These are phyloP conservation scores for Harringtonia aguacate DNA, from an alignment of 2,329 filamentous ascomycete species.

Conservation along the genomic window DNA sequence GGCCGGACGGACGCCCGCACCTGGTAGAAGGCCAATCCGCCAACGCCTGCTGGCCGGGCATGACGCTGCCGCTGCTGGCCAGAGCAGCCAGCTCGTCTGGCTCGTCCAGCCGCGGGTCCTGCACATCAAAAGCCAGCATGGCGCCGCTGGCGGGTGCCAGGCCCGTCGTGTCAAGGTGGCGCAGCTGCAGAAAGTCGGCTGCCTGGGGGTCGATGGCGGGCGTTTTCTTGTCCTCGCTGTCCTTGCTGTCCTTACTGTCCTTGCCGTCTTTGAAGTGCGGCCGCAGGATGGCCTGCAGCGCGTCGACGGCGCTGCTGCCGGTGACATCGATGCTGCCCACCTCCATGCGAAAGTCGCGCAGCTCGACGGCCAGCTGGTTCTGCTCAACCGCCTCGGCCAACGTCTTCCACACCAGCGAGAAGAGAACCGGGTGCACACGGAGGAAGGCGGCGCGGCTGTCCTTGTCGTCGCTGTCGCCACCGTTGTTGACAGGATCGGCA, in stretches of 20 bases:
- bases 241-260: slow-evolving; percentile 21
- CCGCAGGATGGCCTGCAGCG: slow-evolving; percentile 58
- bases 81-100: slow-evolving; percentile 49
- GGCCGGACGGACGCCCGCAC: slow-evolving; percentile 38
- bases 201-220: slow-evolving; percentile 26
- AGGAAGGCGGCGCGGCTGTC: slow-evolving; percentile 1
- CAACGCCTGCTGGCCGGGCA: slow-evolving; percentile 45
- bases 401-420: slow-evolving; percentile 56
- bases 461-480: background rate
- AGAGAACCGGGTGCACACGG: slow-evolving; percentile 67
- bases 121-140: slow-evolving; percentile 59
- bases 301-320: slow-evolving; percentile 67
- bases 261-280: slow-evolving; percentile 25
- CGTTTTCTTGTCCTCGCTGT: no score
- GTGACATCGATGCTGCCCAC: slow-evolving; percentile 48
- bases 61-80: slow-evolving; percentile 22
- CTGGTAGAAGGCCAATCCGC: slow-evolving; percentile 65
- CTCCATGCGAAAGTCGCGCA: slow-evolving; percentile 62
- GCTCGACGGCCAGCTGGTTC: slow-evolving; percentile 48
- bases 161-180: slow-evolving; percentile 54
- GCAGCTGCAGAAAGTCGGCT: slow-evolving; percentile 35
- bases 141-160: slow-evolving; percentile 59
- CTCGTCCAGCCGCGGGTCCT: slow-evolving; percentile 72
- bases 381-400: slow-evolving; percentile 43
- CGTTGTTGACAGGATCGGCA: no score